These are phyloP conservation scores for Stachybotrys chartarum DNA, from an alignment of 2,329 filamentous ascomycete genomes.

Conservation along the genomic window DNA sequence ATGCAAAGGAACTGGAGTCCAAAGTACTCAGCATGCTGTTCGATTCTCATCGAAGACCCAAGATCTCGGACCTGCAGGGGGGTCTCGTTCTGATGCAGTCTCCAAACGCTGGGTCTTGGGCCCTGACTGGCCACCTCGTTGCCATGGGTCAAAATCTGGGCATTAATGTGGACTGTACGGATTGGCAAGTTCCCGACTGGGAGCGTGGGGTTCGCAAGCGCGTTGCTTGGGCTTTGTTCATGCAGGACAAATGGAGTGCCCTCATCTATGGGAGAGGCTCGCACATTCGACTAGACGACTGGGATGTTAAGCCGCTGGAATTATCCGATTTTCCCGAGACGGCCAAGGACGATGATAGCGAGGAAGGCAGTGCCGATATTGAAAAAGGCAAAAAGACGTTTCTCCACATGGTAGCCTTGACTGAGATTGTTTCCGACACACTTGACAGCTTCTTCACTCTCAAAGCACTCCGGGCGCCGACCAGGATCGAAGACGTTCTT, in stretches of 20 bases:
- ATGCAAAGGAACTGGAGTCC: constrained; percentile 23
- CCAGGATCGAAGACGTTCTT: constrained; percentile 19
- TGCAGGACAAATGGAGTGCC: constrained; percentile 51
- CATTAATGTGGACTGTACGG: constrained; percentile 43
- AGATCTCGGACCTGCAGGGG: constrained; percentile 35
- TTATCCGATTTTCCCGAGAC: constrained; percentile 16
- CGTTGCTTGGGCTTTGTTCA: constrained; percentile 46
- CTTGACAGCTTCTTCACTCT: constrained; percentile 18
- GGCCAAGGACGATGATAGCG: constrained; percentile 14
- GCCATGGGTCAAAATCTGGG: constrained; percentile 40
- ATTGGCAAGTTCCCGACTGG: constrained; percentile 47
- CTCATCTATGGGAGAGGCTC: constrained; percentile 45
- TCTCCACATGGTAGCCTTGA: constrained; percentile 34
- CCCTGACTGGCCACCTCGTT: constrained; percentile 33
- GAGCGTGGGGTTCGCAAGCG: constrained; percentile 47
- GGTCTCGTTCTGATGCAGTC: constrained; percentile 32
- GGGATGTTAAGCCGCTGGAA: constrained; percentile 31
- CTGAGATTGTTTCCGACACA: constrained; percentile 35
- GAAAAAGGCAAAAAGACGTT: constrained; percentile 32
- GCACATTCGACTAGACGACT: constrained; percentile 41
- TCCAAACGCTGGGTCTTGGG: constrained; percentile 22
- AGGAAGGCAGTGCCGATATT: constrained; percentile 25
- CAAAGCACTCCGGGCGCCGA: neutral
- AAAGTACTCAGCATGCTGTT: constrained; percentile 24
- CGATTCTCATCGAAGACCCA: constrained; percentile 28